Percentiles rank a stretch among this genome's conserved stretches.
Evolutionary conservation across 2,329 filamentous ascomycete genomes (phyloP).

Genomic region (Aspergillus arachidicola): DNA sequence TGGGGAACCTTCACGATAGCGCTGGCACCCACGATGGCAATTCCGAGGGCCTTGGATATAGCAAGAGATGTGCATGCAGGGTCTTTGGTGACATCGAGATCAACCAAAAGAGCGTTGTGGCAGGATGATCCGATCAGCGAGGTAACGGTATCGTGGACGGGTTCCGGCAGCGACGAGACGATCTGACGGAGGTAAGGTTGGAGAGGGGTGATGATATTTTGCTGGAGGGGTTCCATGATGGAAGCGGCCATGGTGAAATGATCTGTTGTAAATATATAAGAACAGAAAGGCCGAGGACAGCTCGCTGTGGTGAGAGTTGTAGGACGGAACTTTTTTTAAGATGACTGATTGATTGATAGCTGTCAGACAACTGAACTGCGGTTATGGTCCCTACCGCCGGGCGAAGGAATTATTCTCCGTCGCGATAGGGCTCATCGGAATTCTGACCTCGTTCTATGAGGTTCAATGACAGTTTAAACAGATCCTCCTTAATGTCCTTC

Average conservation of each 20-base stretch:
- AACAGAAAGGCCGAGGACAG: neutral
- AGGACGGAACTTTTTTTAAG: neutral
- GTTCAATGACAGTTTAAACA: constrained; percentile 1
- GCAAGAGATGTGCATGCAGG: constrained; percentile 83
- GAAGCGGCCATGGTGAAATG: neutral
- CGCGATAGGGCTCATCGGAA: constrained; percentile 22
- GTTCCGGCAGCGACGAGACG: constrained; percentile 71
- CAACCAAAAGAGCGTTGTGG: constrained; percentile 82
- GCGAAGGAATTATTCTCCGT: constrained; percentile 29
- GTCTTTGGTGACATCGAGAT: constrained; percentile 74
- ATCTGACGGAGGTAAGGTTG: constrained; percentile 63
- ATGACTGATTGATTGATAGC: neutral
- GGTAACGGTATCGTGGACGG: constrained; percentile 72
- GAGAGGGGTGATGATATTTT: constrained; percentile 44
- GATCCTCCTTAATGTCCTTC: constrained; percentile 14
- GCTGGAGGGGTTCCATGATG: constrained; percentile 47
- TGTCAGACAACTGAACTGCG: constrained; percentile 20
- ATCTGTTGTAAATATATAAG: neutral
- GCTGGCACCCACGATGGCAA: constrained; percentile 88
- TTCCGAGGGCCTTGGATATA: constrained; percentile 87
- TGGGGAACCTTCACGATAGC: constrained; percentile 96
- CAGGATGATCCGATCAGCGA: constrained; percentile 81
- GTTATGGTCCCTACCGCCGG: constrained; percentile 30
- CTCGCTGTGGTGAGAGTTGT: neutral
- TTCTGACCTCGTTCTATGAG: constrained; percentile 15